phyloP scores from a whole-genome alignment of 108 stramenopile genomes.

The Fistulifera solaris region DNA sequence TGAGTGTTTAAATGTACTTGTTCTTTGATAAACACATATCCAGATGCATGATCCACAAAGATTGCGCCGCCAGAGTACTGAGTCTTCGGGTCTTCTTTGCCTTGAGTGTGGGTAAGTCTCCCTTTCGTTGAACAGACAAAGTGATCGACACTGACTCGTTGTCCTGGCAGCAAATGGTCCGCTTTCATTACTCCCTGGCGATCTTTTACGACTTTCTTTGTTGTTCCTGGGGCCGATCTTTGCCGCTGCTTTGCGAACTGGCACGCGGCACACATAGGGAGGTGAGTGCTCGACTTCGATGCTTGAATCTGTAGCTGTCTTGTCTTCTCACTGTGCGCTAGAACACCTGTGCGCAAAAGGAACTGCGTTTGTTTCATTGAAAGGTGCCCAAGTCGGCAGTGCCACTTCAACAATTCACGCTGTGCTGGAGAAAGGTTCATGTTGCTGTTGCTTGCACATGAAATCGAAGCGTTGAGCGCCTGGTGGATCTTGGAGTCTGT shows the following conservation, averaged over 20 bases:
- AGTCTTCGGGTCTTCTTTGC: background rate
- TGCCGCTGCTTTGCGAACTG: conserved; percentile 15
- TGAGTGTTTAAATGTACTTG: conserved; percentile 2
- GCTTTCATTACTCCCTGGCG: background rate
- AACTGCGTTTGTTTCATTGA: background rate
- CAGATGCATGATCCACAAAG: conserved; percentile 2
- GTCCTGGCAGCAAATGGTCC: conserved; percentile 6
- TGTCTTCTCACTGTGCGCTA: conserved; percentile 1
- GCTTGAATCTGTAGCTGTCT: conserved; percentile 5
- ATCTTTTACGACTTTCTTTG: background rate
- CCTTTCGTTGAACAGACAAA: conserved; percentile 3
- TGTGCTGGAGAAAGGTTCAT: background rate
- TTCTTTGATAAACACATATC: background rate
- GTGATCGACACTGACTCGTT: conserved; percentile 6
- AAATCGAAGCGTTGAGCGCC: too few relatives aligned
- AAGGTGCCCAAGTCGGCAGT: conserved; percentile 2
- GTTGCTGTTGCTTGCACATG: background rate
- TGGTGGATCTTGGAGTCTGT: too few relatives aligned
- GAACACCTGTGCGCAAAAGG: background rate
- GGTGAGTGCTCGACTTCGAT: background rate
- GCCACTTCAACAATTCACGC: conserved; percentile 3
- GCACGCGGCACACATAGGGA: conserved; percentile 12
- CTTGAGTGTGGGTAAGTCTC: background rate
- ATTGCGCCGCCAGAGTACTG: conserved; percentile 1
- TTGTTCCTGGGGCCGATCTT: conserved; percentile 4